Evolutionary conservation across 495 filamentous ascomycete genomes (phyloP), one percentile per base, ranked within the genome.

Genomic region (Hyaloscypha bicolor): DNA sequence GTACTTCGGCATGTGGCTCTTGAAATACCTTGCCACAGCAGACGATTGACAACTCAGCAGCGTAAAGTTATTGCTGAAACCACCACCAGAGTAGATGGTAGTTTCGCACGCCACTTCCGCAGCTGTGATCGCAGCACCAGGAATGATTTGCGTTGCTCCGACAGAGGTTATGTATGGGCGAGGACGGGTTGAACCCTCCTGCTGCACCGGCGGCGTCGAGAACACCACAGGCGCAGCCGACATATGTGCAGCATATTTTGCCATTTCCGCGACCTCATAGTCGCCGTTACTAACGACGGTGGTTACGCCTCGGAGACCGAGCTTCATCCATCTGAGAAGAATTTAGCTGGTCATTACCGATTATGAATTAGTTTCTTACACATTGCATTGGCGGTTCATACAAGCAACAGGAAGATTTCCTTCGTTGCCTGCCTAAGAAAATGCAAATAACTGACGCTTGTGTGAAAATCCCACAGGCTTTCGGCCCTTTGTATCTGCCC

Each of bases 331-430:
- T 35, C 56, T 59, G 32, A 30, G 56, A 59, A 35, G 12, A 35
- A 33, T 2, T 55, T 55, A 9, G 53, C 4, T 25, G 30, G 21
- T 55, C 21, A 16, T 29, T 55, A n/a, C 19, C 12, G 4, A 31
- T 3, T 29, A 3, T 6, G 25, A 19, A 55, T 55, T 2, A 35
- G 6, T 8, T 6, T 6, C 56, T 8, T 35, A 65, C 35, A 56
- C 62, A 9, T 64, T 39, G 31, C 62, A 64, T 29, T 68, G 60
- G 19, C 65, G 65, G 6, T 12, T 22, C 31, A 60, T 37, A 42
- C 48, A 66, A 25, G 52, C 3, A 71, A 60, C 71, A 56, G 85
- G 73, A n/a, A 82, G 81, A 1, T 48, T 25, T 9, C 39, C 65
- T 35, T 68, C 65, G 14, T 62, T 32, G n/a, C 35, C 57, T 51